Base-by-base conservation (phyloP, 139 green algal genomes). In the Chlamydomonas applanata region DNA sequence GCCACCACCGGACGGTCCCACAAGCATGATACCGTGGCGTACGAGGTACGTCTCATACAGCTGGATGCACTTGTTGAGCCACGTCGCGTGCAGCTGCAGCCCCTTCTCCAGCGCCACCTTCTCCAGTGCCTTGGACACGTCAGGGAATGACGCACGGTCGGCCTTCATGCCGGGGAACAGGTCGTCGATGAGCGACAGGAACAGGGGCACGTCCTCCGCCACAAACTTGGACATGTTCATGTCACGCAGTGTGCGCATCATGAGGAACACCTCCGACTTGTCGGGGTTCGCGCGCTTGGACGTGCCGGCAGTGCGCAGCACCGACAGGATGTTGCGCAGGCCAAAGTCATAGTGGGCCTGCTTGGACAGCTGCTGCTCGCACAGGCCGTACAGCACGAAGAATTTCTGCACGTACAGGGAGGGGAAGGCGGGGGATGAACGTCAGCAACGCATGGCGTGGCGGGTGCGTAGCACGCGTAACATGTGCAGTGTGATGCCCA, bases 141-240 rank as follows among this genome's bases (percentile, higher is more conserved):
- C 90, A 7, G 87, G 81, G 70, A 95, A 96, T 14, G 78, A 77
- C 30, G 86, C 83, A 20, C 91, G 83, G 35, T 97, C 90, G 22
- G 88, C 90, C 77, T 81, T 84, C 71, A 85, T 60, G 69, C 75
- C 83, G 32, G 94, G 94, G 85, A 98, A 98, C 40, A 98, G 82
- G 81, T 98, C 95, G 66, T 97, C 89, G 67, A 98, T 95, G 44
- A 98, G 88, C 24, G 88, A 92, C 63, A 97, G 83, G 86, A 98
- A 98, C 17, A 98, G 88, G 1, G 94, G 93, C 72, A 97, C 91
- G 66, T 98, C 95, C 82, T 98, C 95, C 3, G 94, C 93, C 74
- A 98, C 92, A 79, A 97, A 97, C 87, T 98, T 98, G 88, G 81
- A 92, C 90, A 98, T 96, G 86, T 98, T 98, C 94, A 98, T 97